Evolutionary conservation across 805 yeast genomes (phyloP).

Genomic region (Starmera amethionina): DNA sequence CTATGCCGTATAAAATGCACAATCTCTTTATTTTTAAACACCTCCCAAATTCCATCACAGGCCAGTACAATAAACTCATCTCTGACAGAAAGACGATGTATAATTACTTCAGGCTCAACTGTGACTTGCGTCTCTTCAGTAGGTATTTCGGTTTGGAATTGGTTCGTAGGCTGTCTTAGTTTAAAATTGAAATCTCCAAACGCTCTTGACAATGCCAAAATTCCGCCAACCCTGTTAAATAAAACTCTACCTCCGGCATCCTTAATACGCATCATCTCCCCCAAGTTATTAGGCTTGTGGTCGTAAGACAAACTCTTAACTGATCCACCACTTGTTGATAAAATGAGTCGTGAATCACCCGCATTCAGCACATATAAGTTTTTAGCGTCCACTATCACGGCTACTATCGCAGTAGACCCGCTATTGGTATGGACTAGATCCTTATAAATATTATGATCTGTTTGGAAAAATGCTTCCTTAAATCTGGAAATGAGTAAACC

Average conservation of each 20-base stretch:
- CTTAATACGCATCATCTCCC: conserved; percentile 82
- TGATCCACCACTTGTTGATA: conserved; percentile 38
- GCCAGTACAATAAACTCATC: conserved; percentile 70
- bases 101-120: conserved; percentile 65
- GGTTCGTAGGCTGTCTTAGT: conserved; percentile 2
- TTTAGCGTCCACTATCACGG: conserved; percentile 31
- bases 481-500: conserved; percentile 26
- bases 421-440: conserved; percentile 29
- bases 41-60: conserved; percentile 83
- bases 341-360: conserved; percentile 67
- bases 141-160: conserved; percentile 5
- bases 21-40: conserved; percentile 46
- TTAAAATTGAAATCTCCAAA: conserved; percentile 66
- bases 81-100: conserved; percentile 33
- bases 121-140: conserved; percentile 73
- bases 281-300: conserved; percentile 93
- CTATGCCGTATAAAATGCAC: conserved; percentile 46
- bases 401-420: conserved; percentile 45
- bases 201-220: conserved; percentile 86
- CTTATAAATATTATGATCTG: conserved; percentile 34
- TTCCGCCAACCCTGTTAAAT: conserved; percentile 90
- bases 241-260: conserved; percentile 95
- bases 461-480: conserved; percentile 33
- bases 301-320: conserved; percentile 54
- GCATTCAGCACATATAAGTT: conserved; percentile 54